Base-by-base conservation (phyloP, 495 filamentous ascomycete species). In the Bathelium albidoporum region DNA sequence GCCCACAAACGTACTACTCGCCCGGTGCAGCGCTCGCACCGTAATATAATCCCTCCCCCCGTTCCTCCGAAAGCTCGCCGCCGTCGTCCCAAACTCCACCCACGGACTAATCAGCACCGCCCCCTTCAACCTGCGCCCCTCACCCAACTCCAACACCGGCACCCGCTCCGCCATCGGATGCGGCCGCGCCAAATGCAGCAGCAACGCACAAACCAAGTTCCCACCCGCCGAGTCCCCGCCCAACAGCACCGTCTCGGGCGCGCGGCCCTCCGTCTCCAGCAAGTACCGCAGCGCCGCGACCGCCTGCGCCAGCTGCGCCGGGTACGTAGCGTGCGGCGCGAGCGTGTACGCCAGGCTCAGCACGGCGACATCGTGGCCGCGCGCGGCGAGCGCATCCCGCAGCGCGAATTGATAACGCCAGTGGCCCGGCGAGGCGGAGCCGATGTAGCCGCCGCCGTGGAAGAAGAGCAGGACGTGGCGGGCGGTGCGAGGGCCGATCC, bases 221-320 rank as follows among this genome's bases (percentile, higher is more conserved):
- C 75, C 86, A 62, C 86, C 85, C 0, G 86, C 86, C 1, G 84
- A 86, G 71, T 89, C 85, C 12, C 86, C 86, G 29, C 73, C 82
- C 0, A 89, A 59, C 55, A 81, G 24, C 49, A 55, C 49, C 49
- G 49, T 55, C 49, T 55, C 49, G 0, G 82, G 80, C 12, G 72
- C 70, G n/a, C 75, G 75, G 11, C 67, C 53, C 52, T 77, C 68
- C 11, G 69, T 72, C 10, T 76, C 69, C 52, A 86, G 70, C 55
- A 85, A 73, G 71, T 85, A 78, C 20, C 76, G 74, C 24, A 88
- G 74, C 28, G 77, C 74, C 34, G 74, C 75, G 61, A 78, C 73
- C 24, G 79, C 79, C 72, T 87, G 82, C 61, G 74, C 75, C 18
- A 87, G 75, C 67, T 87, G 85, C 2, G 75, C 78, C n/a, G 85